Conservation (phyloP, 495 filamentous ascomycete species). For the Xylaria telfairii region DNA sequence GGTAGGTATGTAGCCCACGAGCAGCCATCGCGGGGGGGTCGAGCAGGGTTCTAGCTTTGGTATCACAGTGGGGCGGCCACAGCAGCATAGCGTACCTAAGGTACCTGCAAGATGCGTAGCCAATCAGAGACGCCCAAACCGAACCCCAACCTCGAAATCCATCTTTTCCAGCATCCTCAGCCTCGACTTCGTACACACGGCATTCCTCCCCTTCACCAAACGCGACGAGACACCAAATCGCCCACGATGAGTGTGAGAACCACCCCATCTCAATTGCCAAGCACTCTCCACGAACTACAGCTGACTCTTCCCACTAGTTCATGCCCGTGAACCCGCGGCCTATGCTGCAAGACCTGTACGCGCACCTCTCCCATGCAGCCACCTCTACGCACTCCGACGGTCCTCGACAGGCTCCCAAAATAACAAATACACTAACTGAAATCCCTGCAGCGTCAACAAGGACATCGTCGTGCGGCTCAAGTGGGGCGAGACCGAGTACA, state of each 20-base stretch:
- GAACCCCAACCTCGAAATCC: conserved; percentile 23
- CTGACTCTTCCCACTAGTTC: conserved; percentile 56
- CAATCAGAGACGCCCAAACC: conserved; percentile 25
- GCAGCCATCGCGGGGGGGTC: background rate
- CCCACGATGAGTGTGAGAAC: conserved; percentile 40
- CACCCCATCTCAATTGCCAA: background rate
- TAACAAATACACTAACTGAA: conserved; percentile 16
- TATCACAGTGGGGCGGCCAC: conserved; percentile 7
- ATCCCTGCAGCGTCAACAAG: conserved; percentile 73
- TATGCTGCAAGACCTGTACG: conserved; percentile 85
- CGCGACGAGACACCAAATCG: conserved; percentile 21
- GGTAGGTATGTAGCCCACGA: background rate
- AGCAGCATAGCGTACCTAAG: background rate
- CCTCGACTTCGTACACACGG: conserved; percentile 18
- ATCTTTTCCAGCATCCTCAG: conserved; percentile 21
- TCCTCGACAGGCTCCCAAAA: conserved; percentile 4
- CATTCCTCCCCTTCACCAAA: conserved; percentile 10
- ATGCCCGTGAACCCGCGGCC: conserved; percentile 90
- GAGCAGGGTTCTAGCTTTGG: background rate
- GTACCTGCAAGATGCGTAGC: conserved; percentile 1
- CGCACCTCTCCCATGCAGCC: conserved; percentile 18
- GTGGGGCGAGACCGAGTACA: conserved; percentile 98
- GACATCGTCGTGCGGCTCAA: conserved; percentile 91
- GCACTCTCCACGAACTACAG: background rate
- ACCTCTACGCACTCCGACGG: background rate